Base-by-base conservation (phyloP, 495 filamentous ascomycete genomes). In the Penicillium ochrochloron region DNA sequence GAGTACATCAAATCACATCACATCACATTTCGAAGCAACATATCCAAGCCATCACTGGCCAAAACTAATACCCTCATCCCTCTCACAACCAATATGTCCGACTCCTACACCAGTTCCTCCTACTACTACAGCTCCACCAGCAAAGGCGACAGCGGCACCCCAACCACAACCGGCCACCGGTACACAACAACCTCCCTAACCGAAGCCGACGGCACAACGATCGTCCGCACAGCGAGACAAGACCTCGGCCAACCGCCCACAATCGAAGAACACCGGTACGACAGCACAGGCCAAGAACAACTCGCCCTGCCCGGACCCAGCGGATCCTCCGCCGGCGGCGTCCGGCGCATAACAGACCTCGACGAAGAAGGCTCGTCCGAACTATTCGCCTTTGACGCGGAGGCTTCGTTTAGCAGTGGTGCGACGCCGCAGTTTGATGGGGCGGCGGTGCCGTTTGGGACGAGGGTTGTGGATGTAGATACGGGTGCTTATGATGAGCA, bases 201-300 rank as follows among this genome's bases (percentile, higher is more conserved):
- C 42, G 67, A 75, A 12, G 62, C 66, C 2, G 70, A 79, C 31
- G 78, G 78, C 34, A 72, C 66, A n/a, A 81, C 76, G 2, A 64
- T 71, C 61, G 74, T 80, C 8, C 76, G 76, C 55, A 77, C 76
- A 12, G 75, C 74, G 12, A 66, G 70, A 10, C 76, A 81, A 60
- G 77, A 78, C 25, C 66, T 81, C 1, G 78, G 78, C 35, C 59
- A 77, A 42, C 74, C 76, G 2, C 58, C 72, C 23, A 48, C 75
- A 21, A 52, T 78, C 34, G 76, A 80, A 57, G 76, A 81, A 48
- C 73, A 71, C 0, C 72, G 67, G 17, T 81, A 75, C 62, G 76
- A 81, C 62, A 62, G 63, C 11, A 71, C 70, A 5, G 78, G 78
- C 34, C 73, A 78, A 55, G 75, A 79, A 60, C 65, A 72, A 37